A percentile compares a stretch with the other conserved stretches of the same genome.
These are phyloP conservation scores for Mallotus repandus DNA, from an alignment of 441 rosid species.

Conservation along the genomic window DNA sequence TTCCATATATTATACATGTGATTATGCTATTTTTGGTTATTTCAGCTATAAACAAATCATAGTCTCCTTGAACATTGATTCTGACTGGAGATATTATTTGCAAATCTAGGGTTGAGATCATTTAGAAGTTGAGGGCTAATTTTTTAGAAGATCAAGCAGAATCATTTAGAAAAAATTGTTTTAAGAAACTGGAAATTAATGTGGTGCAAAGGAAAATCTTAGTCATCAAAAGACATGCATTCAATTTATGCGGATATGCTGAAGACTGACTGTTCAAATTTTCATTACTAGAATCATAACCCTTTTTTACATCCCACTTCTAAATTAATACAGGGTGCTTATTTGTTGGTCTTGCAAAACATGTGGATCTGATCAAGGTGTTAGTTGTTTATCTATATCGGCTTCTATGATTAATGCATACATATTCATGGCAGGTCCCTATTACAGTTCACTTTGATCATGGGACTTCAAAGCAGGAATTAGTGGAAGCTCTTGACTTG, in stretches of 20 bases:
- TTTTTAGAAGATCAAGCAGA: not conserved
- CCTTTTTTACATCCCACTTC: not conserved
- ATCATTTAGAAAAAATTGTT: not conserved
- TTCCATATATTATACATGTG: not conserved
- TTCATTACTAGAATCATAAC: not conserved
- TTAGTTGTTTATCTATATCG: not conserved
- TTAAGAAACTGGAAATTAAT: not conserved
- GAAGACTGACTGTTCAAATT: not conserved
- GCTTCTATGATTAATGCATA: not conserved
- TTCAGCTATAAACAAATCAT: not conserved
- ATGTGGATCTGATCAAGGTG: not conserved
- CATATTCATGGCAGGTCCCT: conserved; percentile 69
- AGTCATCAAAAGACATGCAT: not conserved
- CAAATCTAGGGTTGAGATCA: not conserved
- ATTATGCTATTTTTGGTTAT: not conserved
- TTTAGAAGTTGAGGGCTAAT: not conserved
- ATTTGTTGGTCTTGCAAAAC: not conserved
- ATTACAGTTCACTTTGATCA: conserved; percentile 95
- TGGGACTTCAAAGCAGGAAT: conserved; percentile 81
- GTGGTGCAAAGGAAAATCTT: not conserved
- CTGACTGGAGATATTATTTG: not conserved
- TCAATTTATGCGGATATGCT: not conserved
- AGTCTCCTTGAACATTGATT: not conserved
- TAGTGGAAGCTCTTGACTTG: conserved; percentile 72
- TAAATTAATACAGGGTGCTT: not conserved